These are phyloP conservation scores for Penicillium coffeae DNA, from an alignment of 495 filamentous ascomycete species.

Conservation along the genomic window DNA sequence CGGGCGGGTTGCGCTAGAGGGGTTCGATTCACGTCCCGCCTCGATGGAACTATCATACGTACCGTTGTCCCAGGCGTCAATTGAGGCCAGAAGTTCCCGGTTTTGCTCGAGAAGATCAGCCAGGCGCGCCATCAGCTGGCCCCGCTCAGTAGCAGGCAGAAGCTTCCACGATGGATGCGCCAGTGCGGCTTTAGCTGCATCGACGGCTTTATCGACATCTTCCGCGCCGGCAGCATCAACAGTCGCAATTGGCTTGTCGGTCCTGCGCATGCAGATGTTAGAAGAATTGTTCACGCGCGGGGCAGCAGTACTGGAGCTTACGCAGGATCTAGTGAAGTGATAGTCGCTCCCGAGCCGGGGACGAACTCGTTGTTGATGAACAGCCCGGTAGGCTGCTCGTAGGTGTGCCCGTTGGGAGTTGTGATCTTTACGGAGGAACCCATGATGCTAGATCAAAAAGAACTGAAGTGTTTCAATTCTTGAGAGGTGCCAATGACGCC, in stretches of 20 bases:
- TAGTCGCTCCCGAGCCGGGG: slow-evolving; percentile 64
- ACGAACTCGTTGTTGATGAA: slow-evolving; percentile 97
- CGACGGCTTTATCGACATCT: slow-evolving; percentile 82
- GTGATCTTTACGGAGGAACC: slow-evolving; percentile 59
- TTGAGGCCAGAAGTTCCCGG: slow-evolving; percentile 72
- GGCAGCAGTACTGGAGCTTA: slow-evolving; percentile 11
- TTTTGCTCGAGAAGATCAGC: slow-evolving; percentile 69
- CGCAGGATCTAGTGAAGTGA: slow-evolving; percentile 72
- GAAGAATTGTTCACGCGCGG: not conserved
- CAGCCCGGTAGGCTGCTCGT: slow-evolving; percentile 74
- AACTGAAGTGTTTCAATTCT: not conserved
- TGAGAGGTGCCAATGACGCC: no score
- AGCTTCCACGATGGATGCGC: slow-evolving; percentile 73
- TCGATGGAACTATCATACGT: no score
- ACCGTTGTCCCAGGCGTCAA: slow-evolving; percentile 94
- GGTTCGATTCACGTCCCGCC: no score
- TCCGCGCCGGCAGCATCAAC: slow-evolving; percentile 76
- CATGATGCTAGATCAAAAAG: not conserved
- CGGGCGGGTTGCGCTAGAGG: no score
- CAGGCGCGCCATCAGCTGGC: slow-evolving; percentile 68
- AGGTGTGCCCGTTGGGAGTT: slow-evolving; percentile 82
- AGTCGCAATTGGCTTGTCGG: slow-evolving; percentile 75
- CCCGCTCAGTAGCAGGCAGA: slow-evolving; percentile 69
- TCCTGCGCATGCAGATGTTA: slow-evolving; percentile 63
- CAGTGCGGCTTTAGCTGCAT: slow-evolving; percentile 77